Evolutionary conservation across 2,329 filamentous ascomycete genomes (phyloP), one percentile per base, ranked within the genome.

Genomic region (Fusarium sp.): DNA sequence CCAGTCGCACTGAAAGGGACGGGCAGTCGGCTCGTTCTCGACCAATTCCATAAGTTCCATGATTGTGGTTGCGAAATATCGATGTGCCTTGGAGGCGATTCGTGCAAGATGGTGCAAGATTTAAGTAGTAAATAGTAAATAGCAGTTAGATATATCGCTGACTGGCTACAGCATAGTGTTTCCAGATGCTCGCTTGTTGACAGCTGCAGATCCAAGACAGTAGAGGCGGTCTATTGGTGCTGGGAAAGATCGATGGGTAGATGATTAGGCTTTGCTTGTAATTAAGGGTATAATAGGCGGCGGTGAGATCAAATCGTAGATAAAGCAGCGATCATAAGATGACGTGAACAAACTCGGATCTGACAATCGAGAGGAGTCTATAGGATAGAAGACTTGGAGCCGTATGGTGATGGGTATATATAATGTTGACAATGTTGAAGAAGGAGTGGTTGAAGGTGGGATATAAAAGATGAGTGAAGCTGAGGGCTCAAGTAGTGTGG

Each of bases 21-120:
- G 86, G 79, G 86, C 83, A 61, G 85, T 85, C 52, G 87, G 85
- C 82, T 90, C 88, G 77, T 89, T 87, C 67, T 90, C 87, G 67
- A 90, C 88, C 70, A 90, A 82, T 79, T 90, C 88, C 80, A 90
- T 84, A 73, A 90, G 84, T 80, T 90, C 88, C 88, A 90, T 75
- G 60, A n/a, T 66, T 43, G 8, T 38, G 24, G 60, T 56, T 54
- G 43, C 29, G 47, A 58, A 56, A 51, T 48, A 51, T 63, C 27
- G 30, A 54, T 25, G 41, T 34, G 32, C 24, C 46, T 32, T 24
- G 8, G 38, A 47, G 40, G 47, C 43, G 51, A 52, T 34, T 24
- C 13, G 52, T 54, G 45, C 46, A 44, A 64, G 43, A 34, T 47
- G 30, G 44, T 34, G 41, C 38, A 53, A 41, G 45, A 27, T 27